Evolutionary conservation across 1,284 basidiomycete species (phyloP), one percentile per base, ranked within the genome.

Genomic region (Sphagnurus paluster): DNA sequence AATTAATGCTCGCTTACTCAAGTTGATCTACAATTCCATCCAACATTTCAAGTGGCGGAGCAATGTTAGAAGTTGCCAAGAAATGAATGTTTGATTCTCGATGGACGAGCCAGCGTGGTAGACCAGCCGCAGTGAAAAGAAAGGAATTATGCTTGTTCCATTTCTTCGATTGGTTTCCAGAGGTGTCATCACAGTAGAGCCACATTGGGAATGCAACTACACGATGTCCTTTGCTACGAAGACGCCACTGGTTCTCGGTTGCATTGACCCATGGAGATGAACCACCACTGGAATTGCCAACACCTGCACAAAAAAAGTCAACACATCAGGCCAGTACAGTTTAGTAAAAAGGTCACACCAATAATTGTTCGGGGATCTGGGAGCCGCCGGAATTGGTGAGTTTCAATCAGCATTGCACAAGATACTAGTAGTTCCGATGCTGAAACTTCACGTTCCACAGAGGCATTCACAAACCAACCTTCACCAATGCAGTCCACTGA

Each of bases 41-140:
- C 8, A 74, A 44, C 70, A 76, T 72, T 45, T 73, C 71, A 0
- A 75, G 57, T 0, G 68, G 71, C 0, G 68, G 58, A 0, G 72
- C 68, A 24, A 62, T 48, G 39, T 74, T 73, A 1, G 72, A 75
- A 1, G 71, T 74, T 2, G 53, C 59, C 0, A 74, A 46, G 49
- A 75, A 76, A 46, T 73, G 71, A 36, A 69, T 52, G 42, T 67
- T 64, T 25, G 59, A 67, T 38, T 66, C 63, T 16, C 54, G 52
- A 7, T 63, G 53, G 1, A 45, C 28, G 2, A 61, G 39, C n/a
- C 47, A 11, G n/a, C 56, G 56, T 5, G 59, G 56, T 0, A 69
- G 58, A 3, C 62, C 62, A 30, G 62, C 60, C n/a, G 52, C 46
- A 1, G 57, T 59, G 20, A 65, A 60, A 0, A 64, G 53, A 28